Evolutionary conservation across 1,284 basidiomycete genomes (phyloP), one percentile per base, ranked within the genome.

Genomic region (Malassezia vespertilionis): DNA sequence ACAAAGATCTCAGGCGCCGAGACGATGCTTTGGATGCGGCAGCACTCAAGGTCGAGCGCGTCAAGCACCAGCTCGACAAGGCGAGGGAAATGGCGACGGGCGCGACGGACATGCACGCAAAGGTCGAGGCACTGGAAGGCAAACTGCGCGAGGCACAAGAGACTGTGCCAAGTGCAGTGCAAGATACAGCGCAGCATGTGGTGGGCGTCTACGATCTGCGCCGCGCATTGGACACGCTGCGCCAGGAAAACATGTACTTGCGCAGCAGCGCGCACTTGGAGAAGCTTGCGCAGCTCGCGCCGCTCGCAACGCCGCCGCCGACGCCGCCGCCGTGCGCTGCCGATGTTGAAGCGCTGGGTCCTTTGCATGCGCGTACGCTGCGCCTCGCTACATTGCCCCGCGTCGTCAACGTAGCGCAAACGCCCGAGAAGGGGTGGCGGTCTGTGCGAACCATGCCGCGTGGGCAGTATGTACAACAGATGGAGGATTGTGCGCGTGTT

Each of bases 61-160:
- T 97, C 77, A 86, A 91, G 66, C 80, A 87, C 40, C 80, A 88
- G 37, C 82, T 91, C 75, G 90, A 96, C 71, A 78, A 82, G 54
- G 81, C 83, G 21, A 87, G 89, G 58, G 84, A 88, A 66, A 88
- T 91, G 57, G 86, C 87, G 1, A 84, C 95, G 75, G 88, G 90
- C 58, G 84, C 87, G 61, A n/a, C 33, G 22, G 37, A 40, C 22
- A 73, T 96, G 18, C 89, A 93, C 66, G 78, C 80, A 4, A 91
- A 97, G 63, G 73, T 91, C 54, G 88, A 95, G 68, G 71, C 76
- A 7, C 74, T 93, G 49, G 86, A 90, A 71, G 81, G 85, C 66
- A 87, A 93, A 65, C 75, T 96, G 55, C 86, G 86, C 73, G 76
- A 5, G 46, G n/a, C 15, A 42, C 31, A 5, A 44, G 44, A 15